A percentile compares a stretch with the other conserved stretches of the same genome.
Conservation (phyloP, 306 rosid genomes). For the Arachis stenosperma region DNA sequence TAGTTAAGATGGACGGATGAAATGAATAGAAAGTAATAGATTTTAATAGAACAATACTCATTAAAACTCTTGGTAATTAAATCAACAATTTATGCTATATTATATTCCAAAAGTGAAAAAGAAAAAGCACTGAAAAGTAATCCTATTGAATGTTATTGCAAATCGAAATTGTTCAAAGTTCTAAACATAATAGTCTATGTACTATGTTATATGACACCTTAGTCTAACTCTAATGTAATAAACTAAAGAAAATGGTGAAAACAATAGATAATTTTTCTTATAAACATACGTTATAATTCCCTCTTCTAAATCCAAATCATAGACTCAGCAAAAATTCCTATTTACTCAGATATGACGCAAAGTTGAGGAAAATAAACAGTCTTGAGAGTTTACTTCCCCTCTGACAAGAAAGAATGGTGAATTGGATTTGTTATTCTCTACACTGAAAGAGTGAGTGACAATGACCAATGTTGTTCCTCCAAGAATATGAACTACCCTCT, state of each 20-base stretch:
- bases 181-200: constrained; percentile 18
- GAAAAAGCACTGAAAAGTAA: constrained; percentile 1
- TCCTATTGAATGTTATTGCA: constrained; percentile 6
- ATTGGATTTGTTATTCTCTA: constrained; percentile 51
- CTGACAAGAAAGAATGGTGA: constrained; percentile 37
- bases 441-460: constrained; percentile 20
- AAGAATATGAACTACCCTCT: constrained; percentile 10
- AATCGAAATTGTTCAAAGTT: neutral
- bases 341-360: constrained; percentile 43
- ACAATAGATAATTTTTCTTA: constrained; percentile 42
- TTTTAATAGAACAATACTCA: too few species aligned
- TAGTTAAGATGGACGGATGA: neutral
- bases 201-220: neutral
- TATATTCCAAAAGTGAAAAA: neutral
- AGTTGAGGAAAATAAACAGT: constrained; percentile 44
- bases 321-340: constrained; percentile 37
- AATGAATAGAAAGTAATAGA: too few species aligned
- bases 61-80: too few species aligned
- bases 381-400: constrained; percentile 46
- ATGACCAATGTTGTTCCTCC: too few species aligned
- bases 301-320: constrained; percentile 44
- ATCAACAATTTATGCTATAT: too few species aligned
- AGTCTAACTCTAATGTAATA: too few species aligned
- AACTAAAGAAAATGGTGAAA: constrained; percentile 22
- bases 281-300: constrained; percentile 45